Base-by-base conservation (phyloP, 345 rosid genomes). In the Citrus australasica region DNA sequence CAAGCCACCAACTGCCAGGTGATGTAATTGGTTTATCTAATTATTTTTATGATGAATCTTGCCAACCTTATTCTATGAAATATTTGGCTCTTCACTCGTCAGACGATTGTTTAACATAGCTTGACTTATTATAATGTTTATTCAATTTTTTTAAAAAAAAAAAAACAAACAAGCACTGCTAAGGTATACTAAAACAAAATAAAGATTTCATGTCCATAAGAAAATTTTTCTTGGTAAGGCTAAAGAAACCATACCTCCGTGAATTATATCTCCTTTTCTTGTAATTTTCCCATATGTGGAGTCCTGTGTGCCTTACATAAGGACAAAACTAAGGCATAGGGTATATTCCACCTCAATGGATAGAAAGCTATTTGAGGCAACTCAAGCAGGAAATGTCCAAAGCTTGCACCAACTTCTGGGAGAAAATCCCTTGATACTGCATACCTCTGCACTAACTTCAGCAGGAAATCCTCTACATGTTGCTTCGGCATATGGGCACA, bases 401-500 rank as follows among this genome's bases (percentile, higher is more conserved):
- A 55, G 17, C 38, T 46, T 86, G 14, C 64, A 76, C 56, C 79
- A 71, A 63, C 46, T 81, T 30, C 77, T 84, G 0, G 38, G 9
- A 28, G 78, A 81, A 74, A 77, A 78, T 13, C 84, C 89, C 14
- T 62, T 74, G 1, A 42, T 76, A 46, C 80, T 86, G 24, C 59
- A 77, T 32, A 71, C 51, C 1, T 28, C 32, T 24, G 21, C 73
- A 33, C 64, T 67, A 19, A 17, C 71, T 55, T 71, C 76, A 4
- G 24, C 74, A 7, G 55, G 53, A 63, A 86, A 87, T 33, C 87
- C 85, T 32, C 62, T 77, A 11, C 82, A 81, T 60, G 30, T 68
- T 48, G 84, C 89, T 72, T 82, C 85, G 6, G 64, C 68, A n/a
- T 48, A 80, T 0, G 82, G 83, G 37, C 86, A 85, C 24, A 25